Conservation (phyloP, 2,329 filamentous ascomycete species). For the Colletotrichum shisoi region DNA sequence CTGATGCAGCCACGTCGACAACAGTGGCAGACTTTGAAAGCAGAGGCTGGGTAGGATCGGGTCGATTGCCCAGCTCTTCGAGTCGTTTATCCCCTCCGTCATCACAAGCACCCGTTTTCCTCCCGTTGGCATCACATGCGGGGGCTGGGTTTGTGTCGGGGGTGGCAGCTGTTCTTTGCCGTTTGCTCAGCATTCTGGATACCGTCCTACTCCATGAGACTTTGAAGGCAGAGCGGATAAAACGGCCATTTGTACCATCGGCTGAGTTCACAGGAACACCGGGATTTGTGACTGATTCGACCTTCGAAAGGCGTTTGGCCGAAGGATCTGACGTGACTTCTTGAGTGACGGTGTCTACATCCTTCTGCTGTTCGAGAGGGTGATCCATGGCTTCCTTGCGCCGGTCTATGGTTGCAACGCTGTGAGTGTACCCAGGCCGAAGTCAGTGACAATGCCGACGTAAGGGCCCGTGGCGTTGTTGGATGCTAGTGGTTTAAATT, state of each 20-base stretch:
- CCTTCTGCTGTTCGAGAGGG: not conserved
- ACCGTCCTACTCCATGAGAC: not conserved
- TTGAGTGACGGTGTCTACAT: not conserved
- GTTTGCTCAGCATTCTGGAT: not conserved
- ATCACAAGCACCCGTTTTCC: not conserved
- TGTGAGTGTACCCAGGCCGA: not conserved
- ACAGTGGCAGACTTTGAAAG: not conserved
- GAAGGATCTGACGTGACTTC: not conserved
- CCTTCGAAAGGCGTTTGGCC: not conserved
- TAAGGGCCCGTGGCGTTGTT: not conserved
- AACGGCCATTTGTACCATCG: not conserved
- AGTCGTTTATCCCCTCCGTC: not conserved
- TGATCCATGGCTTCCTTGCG: conserved; percentile 1
- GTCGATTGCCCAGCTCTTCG: not conserved
- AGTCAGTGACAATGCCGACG: not conserved
- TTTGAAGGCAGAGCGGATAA: not conserved
- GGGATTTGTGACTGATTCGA: not conserved
- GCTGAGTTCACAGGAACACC: not conserved
- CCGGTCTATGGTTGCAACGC: not conserved
- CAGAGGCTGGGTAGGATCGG: not conserved
- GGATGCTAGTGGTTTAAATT: conserved; percentile 2
- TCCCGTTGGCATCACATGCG: not conserved
- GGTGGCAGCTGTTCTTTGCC: not conserved
- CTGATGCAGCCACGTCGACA: not conserved
- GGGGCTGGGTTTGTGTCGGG: not conserved